Base-by-base conservation (phyloP, 768 basidiomycete species). In the Panus rudis region DNA sequence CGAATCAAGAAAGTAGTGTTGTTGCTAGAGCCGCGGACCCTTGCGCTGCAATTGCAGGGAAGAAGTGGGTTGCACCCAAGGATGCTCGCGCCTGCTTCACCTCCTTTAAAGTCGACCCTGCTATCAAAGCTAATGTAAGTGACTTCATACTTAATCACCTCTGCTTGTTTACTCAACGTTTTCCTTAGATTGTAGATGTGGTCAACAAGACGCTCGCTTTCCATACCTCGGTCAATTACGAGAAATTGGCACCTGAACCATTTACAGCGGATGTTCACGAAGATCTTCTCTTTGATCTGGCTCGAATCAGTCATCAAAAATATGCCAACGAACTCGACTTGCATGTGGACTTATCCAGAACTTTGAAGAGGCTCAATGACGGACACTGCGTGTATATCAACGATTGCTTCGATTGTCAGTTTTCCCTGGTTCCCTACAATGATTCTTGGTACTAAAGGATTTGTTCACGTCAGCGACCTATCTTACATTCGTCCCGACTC, bases 191-290 rank as follows among this genome's bases (percentile, higher is more conserved):
- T 38, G 64, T 80, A 26, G 72, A 80, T 47, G 75, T 76, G 7
- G 63, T 78, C 33, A 78, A 67, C 51, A 78, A 74, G 54, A 75
- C 75, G 0, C 56, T 79, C 7, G 69, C 73, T 12, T 79, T 82
- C 53, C 79, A 80, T 52, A 75, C 78, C 0, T 79, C 78, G 3
- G 69, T 73, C 20, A 79, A 78, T 61, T 80, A 79, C 45, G 71
- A 79, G 57, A 66, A 75, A 32, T 61, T 64, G 40, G 78, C 78
- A 1, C 76, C 77, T 1, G 53, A 59, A 17, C 78, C 78, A 4
- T 80, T 76, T 52, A 55, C 66, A 8, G 48, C 62, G 2, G 75
- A 78, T 43, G 76, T 81, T 6, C 76, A 79, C 43, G 76, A 78
- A 51, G 71, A 82, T 51, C 52, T 81, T 10, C 56, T 67, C 14